These are phyloP conservation scores for Camelina sativa DNA, from an alignment of 345 rosid genomes.

Conservation along the genomic window DNA sequence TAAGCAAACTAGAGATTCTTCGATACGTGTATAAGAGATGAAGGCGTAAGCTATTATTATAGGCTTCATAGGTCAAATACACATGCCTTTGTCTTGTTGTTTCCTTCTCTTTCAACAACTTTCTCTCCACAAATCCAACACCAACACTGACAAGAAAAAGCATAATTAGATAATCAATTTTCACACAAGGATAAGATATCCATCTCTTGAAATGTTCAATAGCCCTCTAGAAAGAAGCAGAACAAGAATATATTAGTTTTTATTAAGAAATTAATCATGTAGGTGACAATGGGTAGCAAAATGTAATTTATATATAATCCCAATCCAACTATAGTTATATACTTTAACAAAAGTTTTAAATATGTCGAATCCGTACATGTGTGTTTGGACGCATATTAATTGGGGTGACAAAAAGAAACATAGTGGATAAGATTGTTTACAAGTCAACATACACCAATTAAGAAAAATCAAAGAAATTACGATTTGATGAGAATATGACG, in stretches of 20 bases:
- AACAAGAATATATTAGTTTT: not conserved
- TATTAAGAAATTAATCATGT: not conserved
- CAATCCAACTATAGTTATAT: not conserved
- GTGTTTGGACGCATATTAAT: constrained; percentile 9
- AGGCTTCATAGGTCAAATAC: constrained; percentile 26
- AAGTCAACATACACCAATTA: constrained; percentile 39
- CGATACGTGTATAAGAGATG: constrained; percentile 15
- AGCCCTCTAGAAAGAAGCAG: constrained; percentile 1
- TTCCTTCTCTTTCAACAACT: not conserved
- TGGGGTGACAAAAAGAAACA: not conserved
- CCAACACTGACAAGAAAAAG: constrained; percentile 3
- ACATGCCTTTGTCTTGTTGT: constrained; percentile 16
- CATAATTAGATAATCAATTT: not conserved
- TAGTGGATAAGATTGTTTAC: constrained; percentile 38
- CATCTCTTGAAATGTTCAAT: not conserved
- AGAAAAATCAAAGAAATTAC: constrained; percentile 2
- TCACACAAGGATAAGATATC: not conserved
- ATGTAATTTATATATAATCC: not conserved
- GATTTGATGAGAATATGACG: constrained; percentile 40
- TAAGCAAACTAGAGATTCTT: constrained; percentile 10
- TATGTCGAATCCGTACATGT: constrained; percentile 8
- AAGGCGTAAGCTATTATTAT: constrained; percentile 18
- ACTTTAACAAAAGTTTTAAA: not conserved
- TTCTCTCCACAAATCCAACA: constrained; percentile 7
- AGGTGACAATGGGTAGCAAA: not conserved